These are phyloP conservation scores for Aegle marmelos DNA, from an alignment of 345 rosid species.

Conservation along the genomic window DNA sequence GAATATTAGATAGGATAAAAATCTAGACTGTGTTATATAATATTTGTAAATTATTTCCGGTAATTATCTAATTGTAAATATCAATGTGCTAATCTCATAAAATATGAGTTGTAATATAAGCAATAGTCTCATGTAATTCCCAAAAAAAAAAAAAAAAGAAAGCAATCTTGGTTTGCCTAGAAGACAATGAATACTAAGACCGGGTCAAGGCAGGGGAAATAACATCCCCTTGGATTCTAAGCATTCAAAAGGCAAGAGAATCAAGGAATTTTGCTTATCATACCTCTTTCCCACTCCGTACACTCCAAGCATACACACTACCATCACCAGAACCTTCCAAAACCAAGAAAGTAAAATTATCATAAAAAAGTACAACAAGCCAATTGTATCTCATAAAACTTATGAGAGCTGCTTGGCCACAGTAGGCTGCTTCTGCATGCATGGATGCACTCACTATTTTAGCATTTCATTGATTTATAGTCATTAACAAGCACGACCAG, in stretches of 20 bases:
- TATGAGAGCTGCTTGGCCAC: background rate
- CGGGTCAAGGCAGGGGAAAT: background rate
- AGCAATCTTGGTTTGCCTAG: background rate
- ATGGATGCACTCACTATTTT: background rate
- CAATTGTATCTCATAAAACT: background rate
- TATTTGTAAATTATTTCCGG: too few relatives aligned
- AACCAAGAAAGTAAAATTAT: constrained; percentile 14
- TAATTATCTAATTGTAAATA: too few relatives aligned
- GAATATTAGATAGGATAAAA: too few relatives aligned
- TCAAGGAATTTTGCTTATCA: constrained; percentile 21
- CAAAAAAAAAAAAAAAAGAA: too few relatives aligned
- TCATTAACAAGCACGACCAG: background rate
- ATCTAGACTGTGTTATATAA: too few relatives aligned
- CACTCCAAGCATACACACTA: constrained; percentile 86
- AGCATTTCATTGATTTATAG: background rate
- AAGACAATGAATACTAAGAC: background rate
- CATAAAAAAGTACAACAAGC: background rate
- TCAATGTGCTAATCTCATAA: too few relatives aligned
- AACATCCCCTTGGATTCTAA: too few relatives aligned
- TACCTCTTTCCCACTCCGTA: constrained; percentile 88
- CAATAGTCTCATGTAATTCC: too few relatives aligned
- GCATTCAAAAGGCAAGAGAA: background rate
- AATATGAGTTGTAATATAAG: too few relatives aligned
- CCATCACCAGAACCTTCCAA: constrained; percentile 89
- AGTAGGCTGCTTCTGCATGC: background rate